Base-by-base conservation (phyloP, 108 stramenopile genomes). In the Cylindrotheca fusiformis region DNA sequence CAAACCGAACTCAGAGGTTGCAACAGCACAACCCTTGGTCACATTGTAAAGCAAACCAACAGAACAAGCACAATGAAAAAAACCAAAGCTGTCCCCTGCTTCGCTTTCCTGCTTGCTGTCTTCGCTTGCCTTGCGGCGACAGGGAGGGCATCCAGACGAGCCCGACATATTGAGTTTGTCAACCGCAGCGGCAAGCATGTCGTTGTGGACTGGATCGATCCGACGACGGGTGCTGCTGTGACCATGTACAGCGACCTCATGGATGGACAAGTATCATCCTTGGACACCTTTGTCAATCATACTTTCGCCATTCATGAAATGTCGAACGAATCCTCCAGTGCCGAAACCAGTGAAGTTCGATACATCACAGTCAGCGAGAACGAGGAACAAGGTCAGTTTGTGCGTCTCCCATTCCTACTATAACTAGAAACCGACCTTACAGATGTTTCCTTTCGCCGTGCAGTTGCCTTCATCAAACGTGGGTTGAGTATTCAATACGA, bases 211-310 rank as follows among this genome's bases (percentile, higher is more conserved):
- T 90, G 85, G 88, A 32, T 85, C 21, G 32, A 81, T 59, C 86
- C 83, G 1, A 1, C 23, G 14, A 75, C 71, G 2, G 72, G 80
- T 22, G 67, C 78, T 51, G 36, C 64, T n/a, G 66, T 80, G 1
- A 48, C 64, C 19, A 29, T 69, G 52, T 45, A 62, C 0, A 55
- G 64, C 23, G 64, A 23, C 12, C 25, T 83, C 21, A 41, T 58
- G 31, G 71, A 67, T 51, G 88, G 85, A 0, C 57, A 75, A 24
- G 63, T 52, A 4, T 22, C 72, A 5, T 29, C 58, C 2, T 46
- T 88, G 48, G 65, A 86, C 50, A 79, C 83, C 21, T 88, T 59
- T 59, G 87, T 88, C 54, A 84, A 86, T 54, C 90, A 91, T 65
- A 88, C 81, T 4, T 88, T 91, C 57, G 56, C 82, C 12, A 55